Conservation (phyloP, 768 basidiomycete genomes). For the Termitomyces sp. region DNA sequence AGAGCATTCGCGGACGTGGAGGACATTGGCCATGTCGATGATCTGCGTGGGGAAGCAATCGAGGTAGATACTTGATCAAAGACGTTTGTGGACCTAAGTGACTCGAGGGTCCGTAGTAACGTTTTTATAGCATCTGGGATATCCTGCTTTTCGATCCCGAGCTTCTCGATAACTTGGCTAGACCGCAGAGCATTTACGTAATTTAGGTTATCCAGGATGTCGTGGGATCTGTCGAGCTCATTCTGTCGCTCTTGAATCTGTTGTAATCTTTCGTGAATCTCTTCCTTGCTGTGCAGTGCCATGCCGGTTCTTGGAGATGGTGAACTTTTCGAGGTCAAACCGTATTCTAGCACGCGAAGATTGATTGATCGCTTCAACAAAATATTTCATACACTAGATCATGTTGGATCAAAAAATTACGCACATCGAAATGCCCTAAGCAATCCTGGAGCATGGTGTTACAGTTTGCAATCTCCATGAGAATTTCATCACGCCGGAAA, state of each 20-base stretch:
- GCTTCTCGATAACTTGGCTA: slow-evolving; percentile 40
- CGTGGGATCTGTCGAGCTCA: slow-evolving; percentile 32
- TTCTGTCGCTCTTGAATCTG: slow-evolving; percentile 29
- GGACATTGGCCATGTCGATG: slow-evolving; percentile 12
- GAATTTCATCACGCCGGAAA: slow-evolving; percentile 67
- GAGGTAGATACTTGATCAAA: slow-evolving; percentile 6
- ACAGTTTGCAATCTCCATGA: slow-evolving; percentile 47
- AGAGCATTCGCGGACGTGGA: not conserved
- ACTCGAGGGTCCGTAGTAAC: slow-evolving; percentile 44
- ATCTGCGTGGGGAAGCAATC: not conserved
- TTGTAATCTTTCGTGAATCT: slow-evolving; percentile 13
- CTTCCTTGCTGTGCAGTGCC: slow-evolving; percentile 1
- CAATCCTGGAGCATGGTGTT: slow-evolving; percentile 55
- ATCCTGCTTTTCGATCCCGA: slow-evolving; percentile 40
- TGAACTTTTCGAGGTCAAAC: not conserved
- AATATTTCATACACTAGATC: not conserved
- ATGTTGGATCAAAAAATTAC: not conserved
- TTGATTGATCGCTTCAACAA: not conserved
- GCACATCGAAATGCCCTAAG: slow-evolving; percentile 51
- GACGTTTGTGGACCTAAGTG: slow-evolving; percentile 4
- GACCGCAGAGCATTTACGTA: slow-evolving; percentile 31
- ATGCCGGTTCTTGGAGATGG: not conserved
- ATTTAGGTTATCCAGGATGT: slow-evolving; percentile 36
- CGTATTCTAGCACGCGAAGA: slow-evolving; percentile 3
- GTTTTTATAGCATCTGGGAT: slow-evolving; percentile 57